phyloP scores from a whole-genome alignment of 306 rosid genomes.

The Malus sieversii region DNA sequence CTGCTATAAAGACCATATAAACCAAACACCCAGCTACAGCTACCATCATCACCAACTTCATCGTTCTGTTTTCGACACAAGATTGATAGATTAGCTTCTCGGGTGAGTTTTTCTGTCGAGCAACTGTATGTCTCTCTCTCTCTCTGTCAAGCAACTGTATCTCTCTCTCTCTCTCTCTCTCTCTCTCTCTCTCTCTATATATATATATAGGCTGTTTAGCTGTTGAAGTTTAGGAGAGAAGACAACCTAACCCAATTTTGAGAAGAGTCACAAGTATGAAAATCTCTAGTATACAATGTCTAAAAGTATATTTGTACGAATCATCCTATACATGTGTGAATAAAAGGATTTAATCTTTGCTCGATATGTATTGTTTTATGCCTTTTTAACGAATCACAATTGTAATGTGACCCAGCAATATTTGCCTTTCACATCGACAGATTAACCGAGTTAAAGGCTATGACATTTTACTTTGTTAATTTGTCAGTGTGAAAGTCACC shows the following conservation, averaged over 20 bases:
- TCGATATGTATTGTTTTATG: not conserved
- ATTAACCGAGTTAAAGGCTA: no score
- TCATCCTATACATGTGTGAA: not conserved
- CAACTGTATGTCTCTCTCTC: not conserved
- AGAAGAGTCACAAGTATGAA: not conserved
- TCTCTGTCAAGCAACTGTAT: no score
- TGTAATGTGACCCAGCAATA: not conserved
- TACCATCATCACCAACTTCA: slow-evolving; percentile 28
- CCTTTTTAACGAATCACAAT: not conserved
- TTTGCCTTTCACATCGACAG: no score
- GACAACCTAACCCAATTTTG: slow-evolving; percentile 10
- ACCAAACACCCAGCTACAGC: slow-evolving; percentile 28
- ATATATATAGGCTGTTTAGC: slow-evolving; percentile 9
- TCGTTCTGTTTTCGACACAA: not conserved
- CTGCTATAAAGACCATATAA: slow-evolving; percentile 16
- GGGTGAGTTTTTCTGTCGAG: slow-evolving; percentile 13
- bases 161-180: no score
- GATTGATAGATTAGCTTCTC: slow-evolving; percentile 8
- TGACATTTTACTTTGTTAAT: no score
- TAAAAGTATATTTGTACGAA: not conserved
- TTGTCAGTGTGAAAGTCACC: no score
- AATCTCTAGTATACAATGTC: not conserved
- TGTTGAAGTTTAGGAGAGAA: slow-evolving; percentile 18
- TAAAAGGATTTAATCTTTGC: not conserved
- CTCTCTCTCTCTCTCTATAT: not conserved